A percentile compares a stretch with the other conserved stretches of the same genome.
phyloP scores from a whole-genome alignment of 441 rosid genomes.

The Euphorbia celastroides region DNA sequence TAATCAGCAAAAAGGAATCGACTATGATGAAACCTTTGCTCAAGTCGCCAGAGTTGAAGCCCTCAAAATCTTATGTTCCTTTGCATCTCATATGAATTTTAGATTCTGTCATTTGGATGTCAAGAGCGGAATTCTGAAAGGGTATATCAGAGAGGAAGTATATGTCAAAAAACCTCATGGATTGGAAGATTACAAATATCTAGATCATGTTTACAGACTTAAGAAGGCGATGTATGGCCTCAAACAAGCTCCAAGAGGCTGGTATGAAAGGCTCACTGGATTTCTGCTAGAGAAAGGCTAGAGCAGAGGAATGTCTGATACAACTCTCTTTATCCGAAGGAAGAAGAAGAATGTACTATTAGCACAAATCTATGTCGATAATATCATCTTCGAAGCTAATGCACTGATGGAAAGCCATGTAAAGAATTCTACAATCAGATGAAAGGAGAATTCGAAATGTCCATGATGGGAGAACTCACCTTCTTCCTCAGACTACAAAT shows the following conservation, averaged over 20 bases:
- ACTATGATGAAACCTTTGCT: background rate
- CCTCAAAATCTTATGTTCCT: background rate
- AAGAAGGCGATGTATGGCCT: too few species aligned
- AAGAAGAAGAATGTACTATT: too few species aligned
- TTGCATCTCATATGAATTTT: background rate
- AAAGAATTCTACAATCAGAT: background rate
- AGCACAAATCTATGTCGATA: too few species aligned
- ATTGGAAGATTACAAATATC: too few species aligned
- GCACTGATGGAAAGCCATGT: background rate
- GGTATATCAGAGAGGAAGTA: background rate
- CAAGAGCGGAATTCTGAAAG: background rate
- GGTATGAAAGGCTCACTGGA: background rate
- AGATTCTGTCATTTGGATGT: background rate
- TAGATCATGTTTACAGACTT: too few species aligned
- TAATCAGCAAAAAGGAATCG: background rate
- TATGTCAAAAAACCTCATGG: background rate
- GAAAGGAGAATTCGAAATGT: background rate
- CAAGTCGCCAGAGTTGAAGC: background rate
- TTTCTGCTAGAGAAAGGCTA: background rate
- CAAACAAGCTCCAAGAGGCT: too few species aligned
- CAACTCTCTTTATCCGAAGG: too few species aligned
- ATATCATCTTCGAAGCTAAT: too few species aligned
- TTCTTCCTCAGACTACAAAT: background rate
- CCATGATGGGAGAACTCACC: background rate
- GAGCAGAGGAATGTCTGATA: background rate